phyloP scores from a whole-genome alignment of 225 moss, liverwort and hornwort genomes.

The Pleurozium schreberi region DNA sequence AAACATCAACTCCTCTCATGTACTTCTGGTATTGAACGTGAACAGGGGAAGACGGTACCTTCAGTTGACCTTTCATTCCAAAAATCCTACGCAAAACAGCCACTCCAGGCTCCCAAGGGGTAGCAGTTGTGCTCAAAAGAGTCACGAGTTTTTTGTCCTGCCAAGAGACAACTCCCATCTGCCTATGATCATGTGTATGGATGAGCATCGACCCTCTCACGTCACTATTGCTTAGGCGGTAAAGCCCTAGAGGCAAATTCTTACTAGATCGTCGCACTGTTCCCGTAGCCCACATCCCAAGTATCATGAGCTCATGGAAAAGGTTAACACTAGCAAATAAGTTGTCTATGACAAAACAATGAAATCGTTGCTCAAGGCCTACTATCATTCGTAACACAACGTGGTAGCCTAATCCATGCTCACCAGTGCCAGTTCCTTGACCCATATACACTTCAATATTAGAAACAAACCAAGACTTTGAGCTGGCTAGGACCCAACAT shows the following conservation, averaged over 20 bases:
- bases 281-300: background rate
- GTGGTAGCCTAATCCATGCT: background rate
- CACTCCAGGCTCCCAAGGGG: background rate
- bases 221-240: accelerated
- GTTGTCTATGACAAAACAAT: too few species aligned
- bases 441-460: background rate
- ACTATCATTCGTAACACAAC: background rate
- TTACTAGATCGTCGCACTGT: accelerated
- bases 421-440: background rate
- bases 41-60: background rate
- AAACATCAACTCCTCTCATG: too few species aligned
- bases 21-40: background rate
- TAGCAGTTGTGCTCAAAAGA: background rate
- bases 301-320: background rate
- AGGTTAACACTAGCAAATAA: background rate
- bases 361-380: too few species aligned
- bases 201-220: background rate
- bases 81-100: background rate
- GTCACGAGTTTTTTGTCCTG: background rate
- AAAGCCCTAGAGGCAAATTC: background rate
- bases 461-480: background rate
- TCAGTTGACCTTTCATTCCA: background rate
- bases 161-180: background rate
- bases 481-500: background rate
- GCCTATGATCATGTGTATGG: background rate